Base-by-base conservation (phyloP, 805 yeast species). In the Sungouiozyma ichnusensis region DNA sequence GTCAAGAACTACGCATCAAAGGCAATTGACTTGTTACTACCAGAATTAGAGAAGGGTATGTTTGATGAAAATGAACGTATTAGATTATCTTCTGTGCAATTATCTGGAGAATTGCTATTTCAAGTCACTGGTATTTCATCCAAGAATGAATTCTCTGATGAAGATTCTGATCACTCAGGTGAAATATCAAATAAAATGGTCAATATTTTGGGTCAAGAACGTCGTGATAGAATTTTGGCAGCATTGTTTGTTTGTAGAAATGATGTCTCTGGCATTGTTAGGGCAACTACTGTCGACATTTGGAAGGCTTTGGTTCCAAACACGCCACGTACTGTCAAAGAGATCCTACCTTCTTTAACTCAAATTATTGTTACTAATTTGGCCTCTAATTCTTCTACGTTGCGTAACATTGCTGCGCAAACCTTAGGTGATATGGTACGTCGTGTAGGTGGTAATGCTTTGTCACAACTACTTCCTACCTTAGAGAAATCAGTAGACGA, bases 281-380 rank as follows among this genome's bases (percentile, higher is more conserved):
- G 98, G 54, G 78, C 78, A 49, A 84, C 94, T 19, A 80, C 97
- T 11, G 77, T 85, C 45, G 96, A 92, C 54, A 86, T 92, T 37
- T 92, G 99, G 99, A 88, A 88, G 66, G 86, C 95, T 0, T 70
- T 92, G 57, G 97, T 92, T 40, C 84, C 95, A 38, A 92, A 92
- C 60, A 92, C 98, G 17, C 97, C 98, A 35, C 79, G 84, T 57
- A 85, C 95, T 3, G 82, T 92, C 37, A 90, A 85, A 68, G 97
- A 88, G 61, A 86, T 92, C 47, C 64, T 92, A 48, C 94, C 96
- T 24, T 71, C 86, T 4, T 75, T 92, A 49, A 84, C 92, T 4
- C 74, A 74, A 45, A 74, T 85, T 53, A 79, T 92, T 55, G 85
- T 92, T 45, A 76, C 80, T 51, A 75, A 86, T 55, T 71, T 92